Evolutionary conservation across 2,329 filamentous ascomycete species (phyloP).

Genomic region (Colletotrichum costaricense): DNA sequence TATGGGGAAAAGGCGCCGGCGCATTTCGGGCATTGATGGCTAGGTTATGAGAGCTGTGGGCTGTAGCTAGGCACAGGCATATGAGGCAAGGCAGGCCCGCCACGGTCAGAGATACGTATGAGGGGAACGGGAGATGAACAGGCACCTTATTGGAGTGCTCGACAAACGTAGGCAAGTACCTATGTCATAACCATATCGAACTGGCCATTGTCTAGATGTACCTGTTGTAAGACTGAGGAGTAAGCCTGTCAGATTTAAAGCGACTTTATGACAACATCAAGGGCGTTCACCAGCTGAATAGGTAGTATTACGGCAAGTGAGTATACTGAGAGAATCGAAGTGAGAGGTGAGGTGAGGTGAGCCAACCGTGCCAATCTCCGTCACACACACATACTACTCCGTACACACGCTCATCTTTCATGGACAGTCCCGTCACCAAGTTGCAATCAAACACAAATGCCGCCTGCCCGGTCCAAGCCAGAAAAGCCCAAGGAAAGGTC

Average conservation of each 20-base stretch:
- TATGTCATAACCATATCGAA: neutral
- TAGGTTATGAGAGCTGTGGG: neutral
- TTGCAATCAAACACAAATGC: neutral
- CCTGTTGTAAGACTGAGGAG: neutral
- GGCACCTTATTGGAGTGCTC: no score
- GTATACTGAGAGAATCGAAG: neutral
- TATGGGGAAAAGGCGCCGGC: conserved; percentile 3
- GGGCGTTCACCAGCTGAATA: neutral
- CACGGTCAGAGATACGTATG: neutral
- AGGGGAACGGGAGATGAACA: neutral
- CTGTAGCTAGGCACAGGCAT: neutral
- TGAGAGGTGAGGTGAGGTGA: neutral
- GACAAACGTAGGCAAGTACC: neutral
- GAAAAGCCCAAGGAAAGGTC: neutral
- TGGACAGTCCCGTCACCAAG: neutral
- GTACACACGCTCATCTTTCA: neutral
- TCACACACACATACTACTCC: neutral
- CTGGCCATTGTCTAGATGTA: neutral
- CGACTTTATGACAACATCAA: neutral
- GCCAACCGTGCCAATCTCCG: neutral
- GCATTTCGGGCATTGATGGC: conserved; percentile 1
- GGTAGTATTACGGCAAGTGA: neutral
- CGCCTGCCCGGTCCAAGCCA: neutral
- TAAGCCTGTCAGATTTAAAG: neutral
- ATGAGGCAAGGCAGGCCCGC: conserved; percentile 6